Evolutionary conservation across 352 stramenopile species (phyloP), one percentile per base, ranked within the genome.

Genomic region (Pythium monospermum): DNA sequence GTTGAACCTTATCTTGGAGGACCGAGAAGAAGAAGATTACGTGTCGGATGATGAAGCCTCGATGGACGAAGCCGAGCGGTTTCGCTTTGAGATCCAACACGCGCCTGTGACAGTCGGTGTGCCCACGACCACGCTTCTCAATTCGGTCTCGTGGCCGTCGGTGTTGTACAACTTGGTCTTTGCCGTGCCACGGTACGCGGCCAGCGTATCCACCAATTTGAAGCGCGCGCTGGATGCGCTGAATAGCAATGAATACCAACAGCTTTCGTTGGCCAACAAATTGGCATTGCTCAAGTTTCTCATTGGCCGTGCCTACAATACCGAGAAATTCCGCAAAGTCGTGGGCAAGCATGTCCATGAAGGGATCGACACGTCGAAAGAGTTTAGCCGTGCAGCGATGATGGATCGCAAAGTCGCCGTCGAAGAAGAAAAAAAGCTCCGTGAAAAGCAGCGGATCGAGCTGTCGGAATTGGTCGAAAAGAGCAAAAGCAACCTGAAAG

Each of bases 21-120:
- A 91, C 54, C 68, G 72, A 30, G 83, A 93, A 48, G 82, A 90
- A 42, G 84, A 93, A n/a, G 78, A 91, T 43, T 90, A 91, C 50
- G 61, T 89, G 31, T 91, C 82, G 2, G 84, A 95, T 49, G 84
- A 93, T 23, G 84, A 95, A 59, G 73, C 49, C 8, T 69, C 76
- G 6, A 87, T 90, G 68, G 84, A 95, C 45, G 80, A 91, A 36
- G 60, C 69, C 19, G 84, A 93, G 38, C 78, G 78, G 7, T 91
- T 87, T 56, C 76, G 78, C 30, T 92, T 82, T 53, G 80, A 93
- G 53, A 79, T 91, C 39, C 73, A 88, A 61, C 71, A 88, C 39
- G 76, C 84, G 1, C 82, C 84, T 11, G 62, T 88, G 12, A 93
- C 84, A 19, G 75, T 93, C 5, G 84, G 84, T 1, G 60, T 91